These are phyloP conservation scores for Plasmodium falciparum DNA, from an alignment of 169 alveolate genomes.

Conservation along the genomic window DNA sequence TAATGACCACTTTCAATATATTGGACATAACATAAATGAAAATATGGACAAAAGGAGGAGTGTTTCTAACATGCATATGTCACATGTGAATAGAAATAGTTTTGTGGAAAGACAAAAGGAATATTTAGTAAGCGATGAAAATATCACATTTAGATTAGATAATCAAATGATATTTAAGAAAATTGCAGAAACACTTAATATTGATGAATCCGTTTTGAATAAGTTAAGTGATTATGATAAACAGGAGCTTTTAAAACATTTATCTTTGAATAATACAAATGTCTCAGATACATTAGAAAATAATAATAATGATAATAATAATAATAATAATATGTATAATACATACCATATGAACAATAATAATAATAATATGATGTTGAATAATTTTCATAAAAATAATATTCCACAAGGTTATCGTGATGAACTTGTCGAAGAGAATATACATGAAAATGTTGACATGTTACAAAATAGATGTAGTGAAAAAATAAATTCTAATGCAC, in stretches of 20 bases:
- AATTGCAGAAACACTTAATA: slow-evolving; percentile 20
- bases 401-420: too few relatives aligned
- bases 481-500: too few relatives aligned
- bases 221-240: slow-evolving; percentile 36
- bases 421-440: too few relatives aligned
- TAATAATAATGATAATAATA: background rate
- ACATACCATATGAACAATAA: background rate
- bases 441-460: too few relatives aligned
- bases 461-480: too few relatives aligned
- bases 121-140: slow-evolving; percentile 7
- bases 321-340: background rate
- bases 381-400: background rate
- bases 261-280: slow-evolving; percentile 9
- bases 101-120: slow-evolving; percentile 1
- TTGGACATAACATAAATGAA: background rate
- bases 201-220: slow-evolving; percentile 27
- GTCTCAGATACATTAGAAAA: slow-evolving; percentile 1
- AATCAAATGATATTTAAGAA: slow-evolving; percentile 6
- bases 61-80: background rate
- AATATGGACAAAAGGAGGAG: background rate
- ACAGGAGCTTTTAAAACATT: slow-evolving; percentile 21
- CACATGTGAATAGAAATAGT: background rate
- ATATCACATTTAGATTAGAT: background rate
- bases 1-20: background rate
- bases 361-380: slow-evolving; percentile 4